A percentile compares a stretch with the other conserved stretches of the same genome.
phyloP scores from a whole-genome alignment of 352 stramenopile genomes.

The Globisporangium paddicum region DNA sequence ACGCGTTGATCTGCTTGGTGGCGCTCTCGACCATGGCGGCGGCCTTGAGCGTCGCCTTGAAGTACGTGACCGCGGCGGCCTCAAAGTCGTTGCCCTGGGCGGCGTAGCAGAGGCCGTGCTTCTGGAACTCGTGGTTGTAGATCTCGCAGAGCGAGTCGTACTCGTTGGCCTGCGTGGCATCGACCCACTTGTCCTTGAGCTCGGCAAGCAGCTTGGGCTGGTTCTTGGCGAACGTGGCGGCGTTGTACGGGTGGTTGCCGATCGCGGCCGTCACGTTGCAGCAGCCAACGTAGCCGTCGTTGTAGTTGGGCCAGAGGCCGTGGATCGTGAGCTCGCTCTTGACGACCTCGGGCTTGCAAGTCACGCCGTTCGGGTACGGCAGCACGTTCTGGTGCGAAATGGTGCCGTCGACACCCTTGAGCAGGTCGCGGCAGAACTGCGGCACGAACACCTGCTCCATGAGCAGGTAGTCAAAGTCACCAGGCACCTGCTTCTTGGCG shows the following conservation, averaged over 20 bases:
- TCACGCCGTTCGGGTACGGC: constrained; percentile 48
- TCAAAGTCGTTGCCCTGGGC: constrained; percentile 21
- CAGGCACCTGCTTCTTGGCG: constrained; percentile 57
- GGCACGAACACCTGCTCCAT: constrained; percentile 77
- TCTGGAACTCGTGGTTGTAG: constrained; percentile 89
- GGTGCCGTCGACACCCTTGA: constrained; percentile 64
- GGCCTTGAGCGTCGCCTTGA: constrained; percentile 15
- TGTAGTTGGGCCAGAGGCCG: constrained; percentile 74
- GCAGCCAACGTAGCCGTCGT: constrained; percentile 66
- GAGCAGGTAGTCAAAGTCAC: constrained; percentile 76
- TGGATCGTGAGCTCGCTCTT: constrained; percentile 69
- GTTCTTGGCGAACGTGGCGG: constrained; percentile 35
- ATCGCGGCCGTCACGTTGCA: constrained; percentile 54
- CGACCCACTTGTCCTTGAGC: constrained; percentile 64
- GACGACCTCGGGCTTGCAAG: constrained; percentile 39
- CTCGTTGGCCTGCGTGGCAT: constrained; percentile 14
- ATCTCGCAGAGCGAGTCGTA: constrained; percentile 58
- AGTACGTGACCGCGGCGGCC: constrained; percentile 14
- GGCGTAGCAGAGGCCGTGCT: constrained; percentile 79
- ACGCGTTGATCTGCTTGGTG: constrained; percentile 16
- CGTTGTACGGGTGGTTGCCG: constrained; percentile 56
- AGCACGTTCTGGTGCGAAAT: constrained; percentile 80
- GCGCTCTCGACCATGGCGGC: constrained; percentile 7
- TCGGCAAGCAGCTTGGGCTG: constrained; percentile 42
- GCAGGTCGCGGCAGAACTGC: constrained; percentile 80